These are phyloP conservation scores for Coemansia sp. DNA, from an alignment of 192 early-diverging fungal genomes.

Conservation along the genomic window DNA sequence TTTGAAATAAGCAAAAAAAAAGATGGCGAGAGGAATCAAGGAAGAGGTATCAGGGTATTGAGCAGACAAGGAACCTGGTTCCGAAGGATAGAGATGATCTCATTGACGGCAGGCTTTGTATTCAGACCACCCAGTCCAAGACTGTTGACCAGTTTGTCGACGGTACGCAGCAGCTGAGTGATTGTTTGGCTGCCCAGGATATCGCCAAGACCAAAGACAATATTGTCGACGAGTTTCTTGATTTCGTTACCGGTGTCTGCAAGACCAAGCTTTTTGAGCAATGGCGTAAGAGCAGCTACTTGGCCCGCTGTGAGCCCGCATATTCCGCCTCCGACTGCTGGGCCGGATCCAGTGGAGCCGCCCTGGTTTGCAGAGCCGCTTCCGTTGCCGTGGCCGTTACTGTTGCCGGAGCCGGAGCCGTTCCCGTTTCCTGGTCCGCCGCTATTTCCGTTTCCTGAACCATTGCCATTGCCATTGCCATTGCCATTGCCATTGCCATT, in stretches of 20 bases:
- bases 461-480: constrained; percentile 1
- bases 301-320: constrained; percentile 32
- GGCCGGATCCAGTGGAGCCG: constrained; percentile 9
- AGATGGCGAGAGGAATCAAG: constrained; percentile 11
- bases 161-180: constrained; percentile 29
- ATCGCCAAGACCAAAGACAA: constrained; percentile 39
- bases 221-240: constrained; percentile 44
- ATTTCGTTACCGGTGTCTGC: constrained; percentile 46
- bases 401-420: background rate
- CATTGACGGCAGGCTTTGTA: constrained; percentile 38
- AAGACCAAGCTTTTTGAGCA: constrained; percentile 47
- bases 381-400: constrained; percentile 9
- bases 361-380: background rate
- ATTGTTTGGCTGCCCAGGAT: constrained; percentile 33
- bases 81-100: constrained; percentile 38
- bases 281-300: constrained; percentile 37
- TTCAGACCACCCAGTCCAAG: constrained; percentile 48
- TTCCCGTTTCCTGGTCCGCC: background rate
- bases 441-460: constrained; percentile 5
- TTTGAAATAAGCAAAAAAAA: constrained; percentile 6
- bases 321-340: constrained; percentile 13
- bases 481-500: constrained; percentile 9
- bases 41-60: constrained; percentile 43
- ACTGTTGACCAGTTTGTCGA: constrained; percentile 31
- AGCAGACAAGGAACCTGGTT: constrained; percentile 49